phyloP scores from a whole-genome alignment of 495 filamentous ascomycete genomes.

The Lentithecium fluviatile region DNA sequence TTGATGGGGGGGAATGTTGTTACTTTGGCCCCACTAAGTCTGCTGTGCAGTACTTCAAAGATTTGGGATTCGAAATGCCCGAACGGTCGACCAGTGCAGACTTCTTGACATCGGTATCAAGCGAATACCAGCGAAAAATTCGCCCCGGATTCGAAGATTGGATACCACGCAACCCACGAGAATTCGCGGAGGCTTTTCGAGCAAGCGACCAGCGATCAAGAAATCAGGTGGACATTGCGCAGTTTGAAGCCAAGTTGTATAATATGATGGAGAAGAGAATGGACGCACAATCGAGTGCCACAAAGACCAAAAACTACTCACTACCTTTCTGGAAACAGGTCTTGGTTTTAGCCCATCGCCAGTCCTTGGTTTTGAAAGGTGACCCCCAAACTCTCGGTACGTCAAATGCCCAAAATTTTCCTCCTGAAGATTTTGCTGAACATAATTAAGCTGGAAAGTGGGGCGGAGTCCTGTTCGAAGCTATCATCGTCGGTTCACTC shows the following conservation, averaged over 20 bases:
- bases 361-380: background rate
- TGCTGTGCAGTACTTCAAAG: constrained; percentile 61
- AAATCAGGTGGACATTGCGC: constrained; percentile 25
- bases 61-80: constrained; percentile 44
- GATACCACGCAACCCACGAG: constrained; percentile 36
- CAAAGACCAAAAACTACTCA: constrained; percentile 2
- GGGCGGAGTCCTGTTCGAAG: constrained; percentile 15
- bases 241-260: constrained; percentile 30
- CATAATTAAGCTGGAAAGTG: background rate
- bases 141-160: constrained; percentile 35
- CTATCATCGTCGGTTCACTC: constrained; percentile 49
- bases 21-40: constrained; percentile 61
- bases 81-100: constrained; percentile 33
- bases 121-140: constrained; percentile 22
- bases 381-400: background rate
- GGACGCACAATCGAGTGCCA: background rate
- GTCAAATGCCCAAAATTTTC: background rate
- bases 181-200: constrained; percentile 33
- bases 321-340: constrained; percentile 2
- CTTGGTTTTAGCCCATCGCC: background rate
- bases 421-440: background rate
- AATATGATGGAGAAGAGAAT: background rate
- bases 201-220: constrained; percentile 9
- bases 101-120: constrained; percentile 36
- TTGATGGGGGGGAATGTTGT: constrained; percentile 67